phyloP scores from a whole-genome alignment of 2,329 filamentous ascomycete genomes.

The Eutypella sp. region DNA sequence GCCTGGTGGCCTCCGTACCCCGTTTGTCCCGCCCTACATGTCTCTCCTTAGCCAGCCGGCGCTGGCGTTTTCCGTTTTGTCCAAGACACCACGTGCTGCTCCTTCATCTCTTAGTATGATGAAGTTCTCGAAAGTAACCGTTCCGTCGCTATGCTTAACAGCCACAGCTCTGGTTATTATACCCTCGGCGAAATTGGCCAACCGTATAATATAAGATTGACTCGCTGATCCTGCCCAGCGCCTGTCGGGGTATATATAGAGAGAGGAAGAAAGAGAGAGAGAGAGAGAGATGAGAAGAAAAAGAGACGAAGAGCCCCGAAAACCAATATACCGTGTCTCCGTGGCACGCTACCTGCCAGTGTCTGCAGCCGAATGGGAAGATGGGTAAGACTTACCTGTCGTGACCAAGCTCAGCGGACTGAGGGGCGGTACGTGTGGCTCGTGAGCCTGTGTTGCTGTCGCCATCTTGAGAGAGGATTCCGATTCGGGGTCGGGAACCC shows the following conservation, averaged over 20 bases:
- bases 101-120: background rate
- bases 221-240: too few species aligned
- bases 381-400: background rate
- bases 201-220: too few species aligned
- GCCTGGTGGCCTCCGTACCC: background rate
- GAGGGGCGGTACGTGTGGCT: too few species aligned
- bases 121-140: background rate
- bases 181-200: too few species aligned
- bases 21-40: background rate
- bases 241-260: background rate
- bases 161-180: background rate
- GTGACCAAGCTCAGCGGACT: background rate
- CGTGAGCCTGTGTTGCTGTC: background rate
- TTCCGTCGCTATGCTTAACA: background rate
- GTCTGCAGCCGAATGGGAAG: background rate
- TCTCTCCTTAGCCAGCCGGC: background rate
- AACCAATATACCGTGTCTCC: too few species aligned
- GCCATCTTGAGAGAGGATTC: too few species aligned
- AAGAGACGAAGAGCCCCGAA: background rate
- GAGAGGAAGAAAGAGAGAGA: background rate
- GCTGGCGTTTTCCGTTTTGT: background rate
- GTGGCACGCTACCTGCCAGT: background rate
- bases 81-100: background rate
- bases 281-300: background rate
- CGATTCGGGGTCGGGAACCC: too few species aligned